These are phyloP conservation scores for Clavispora phyllophila DNA, from an alignment of 805 yeast genomes.

Conservation along the genomic window DNA sequence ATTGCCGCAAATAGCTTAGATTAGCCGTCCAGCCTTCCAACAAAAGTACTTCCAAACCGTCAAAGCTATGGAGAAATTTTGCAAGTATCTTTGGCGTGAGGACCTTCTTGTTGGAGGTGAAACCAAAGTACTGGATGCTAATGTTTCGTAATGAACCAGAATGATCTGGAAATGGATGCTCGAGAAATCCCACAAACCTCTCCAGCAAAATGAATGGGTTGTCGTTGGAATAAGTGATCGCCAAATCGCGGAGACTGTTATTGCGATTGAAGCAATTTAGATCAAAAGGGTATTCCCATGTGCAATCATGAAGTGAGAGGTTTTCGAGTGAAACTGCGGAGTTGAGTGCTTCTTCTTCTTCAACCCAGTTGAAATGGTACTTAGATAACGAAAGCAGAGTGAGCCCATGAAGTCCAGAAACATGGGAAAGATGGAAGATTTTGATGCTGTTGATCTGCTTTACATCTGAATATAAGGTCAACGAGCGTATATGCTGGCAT, in stretches of 20 bases:
- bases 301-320: conserved; percentile 39
- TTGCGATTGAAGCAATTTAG: conserved; percentile 30
- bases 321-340: conserved; percentile 15
- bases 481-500: conserved; percentile 12
- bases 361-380: conserved; percentile 41
- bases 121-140: conserved; percentile 11
- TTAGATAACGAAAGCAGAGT: conserved; percentile 30
- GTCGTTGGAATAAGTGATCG: conserved; percentile 21
- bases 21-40: conserved; percentile 22
- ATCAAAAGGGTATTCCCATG: conserved; percentile 55
- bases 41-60: conserved; percentile 11
- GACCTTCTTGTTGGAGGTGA: conserved; percentile 8
- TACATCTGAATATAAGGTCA: conserved; percentile 25
- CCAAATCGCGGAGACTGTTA: conserved; percentile 19
- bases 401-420: conserved; percentile 32
- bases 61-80: conserved; percentile 11
- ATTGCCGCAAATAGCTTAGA: conserved; percentile 9
- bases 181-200: conserved; percentile 28
- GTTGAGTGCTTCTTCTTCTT: conserved; percentile 13
- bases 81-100: conserved; percentile 12
- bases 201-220: conserved; percentile 35
- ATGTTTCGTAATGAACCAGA: conserved; percentile 12
- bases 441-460: conserved; percentile 12
- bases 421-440: conserved; percentile 42
- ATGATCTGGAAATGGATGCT: conserved; percentile 15